These are phyloP conservation scores for Gentiana macrophylla DNA, from an alignment of 257 asterid species.

Conservation along the genomic window DNA sequence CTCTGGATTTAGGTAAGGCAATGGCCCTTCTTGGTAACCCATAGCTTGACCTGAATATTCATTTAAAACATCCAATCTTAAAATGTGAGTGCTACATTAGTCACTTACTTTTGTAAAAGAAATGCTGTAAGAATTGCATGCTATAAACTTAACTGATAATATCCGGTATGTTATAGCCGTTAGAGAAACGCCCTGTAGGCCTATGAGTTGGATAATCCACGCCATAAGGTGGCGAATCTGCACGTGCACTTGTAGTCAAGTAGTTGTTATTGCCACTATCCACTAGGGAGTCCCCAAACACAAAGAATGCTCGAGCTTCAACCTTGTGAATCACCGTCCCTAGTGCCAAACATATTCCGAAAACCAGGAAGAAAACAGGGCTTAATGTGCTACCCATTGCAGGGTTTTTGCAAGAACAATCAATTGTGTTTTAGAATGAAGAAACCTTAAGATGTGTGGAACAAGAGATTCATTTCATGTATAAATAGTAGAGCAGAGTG, in stretches of 20 bases:
- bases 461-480: not conserved
- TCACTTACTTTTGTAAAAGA: no score
- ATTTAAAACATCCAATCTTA: not conserved
- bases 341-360: conserved; percentile 10
- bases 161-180: conserved; percentile 42
- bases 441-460: not conserved
- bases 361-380: conserved; percentile 5
- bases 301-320: conserved; percentile 28
- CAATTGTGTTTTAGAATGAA: not conserved
- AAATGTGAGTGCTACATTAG: not conserved
- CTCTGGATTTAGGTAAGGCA: conserved; percentile 60
- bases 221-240: conserved; percentile 41
- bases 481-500: conserved; percentile 3
- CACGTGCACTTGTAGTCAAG: conserved; percentile 35
- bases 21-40: conserved; percentile 56
- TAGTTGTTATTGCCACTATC: conserved; percentile 40
- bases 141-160: conserved; percentile 23
- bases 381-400: conserved; percentile 7
- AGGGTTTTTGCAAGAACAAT: not conserved
- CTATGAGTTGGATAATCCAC: conserved; percentile 21
- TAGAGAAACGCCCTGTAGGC: conserved; percentile 43
- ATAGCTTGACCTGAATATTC: conserved; percentile 38
- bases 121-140: no score
- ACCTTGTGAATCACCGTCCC: conserved; percentile 1
- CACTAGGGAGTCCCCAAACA: conserved; percentile 39